Evolutionary conservation across 495 filamentous ascomycete species (phyloP).

Genomic region (Lasiosphaeria miniovina): DNA sequence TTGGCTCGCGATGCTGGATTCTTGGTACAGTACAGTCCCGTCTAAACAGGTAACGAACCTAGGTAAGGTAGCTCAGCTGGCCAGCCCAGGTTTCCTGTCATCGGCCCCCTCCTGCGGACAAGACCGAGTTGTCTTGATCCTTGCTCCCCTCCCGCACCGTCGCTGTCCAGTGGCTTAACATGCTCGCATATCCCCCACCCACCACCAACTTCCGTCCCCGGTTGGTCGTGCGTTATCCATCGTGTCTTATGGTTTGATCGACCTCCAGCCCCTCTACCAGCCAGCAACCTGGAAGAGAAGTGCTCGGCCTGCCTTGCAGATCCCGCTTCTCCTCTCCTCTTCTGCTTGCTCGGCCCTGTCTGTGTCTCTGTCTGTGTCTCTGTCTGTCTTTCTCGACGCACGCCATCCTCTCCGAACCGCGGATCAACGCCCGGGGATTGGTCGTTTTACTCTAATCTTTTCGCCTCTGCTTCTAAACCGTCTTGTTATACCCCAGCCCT

Average conservation of each 20-base stretch:
- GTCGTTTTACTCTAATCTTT: no score
- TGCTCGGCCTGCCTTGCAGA: no score
- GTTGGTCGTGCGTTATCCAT: slow-evolving; percentile 3
- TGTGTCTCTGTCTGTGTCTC: neutral
- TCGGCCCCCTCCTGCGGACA: slow-evolving; percentile 1
- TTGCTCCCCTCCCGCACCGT: neutral
- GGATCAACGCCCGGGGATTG: no score
- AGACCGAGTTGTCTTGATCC: slow-evolving; percentile 11
- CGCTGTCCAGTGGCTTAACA: slow-evolving; percentile 5
- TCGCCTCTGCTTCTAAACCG: no score
- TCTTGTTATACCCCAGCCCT: no score
- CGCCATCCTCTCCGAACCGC: no score
- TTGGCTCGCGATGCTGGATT: no score
- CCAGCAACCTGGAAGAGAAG: neutral
- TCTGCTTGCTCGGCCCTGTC: neutral
- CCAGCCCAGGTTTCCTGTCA: neutral
- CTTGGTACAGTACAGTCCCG: no score
- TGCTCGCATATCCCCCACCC: slow-evolving; percentile 3
- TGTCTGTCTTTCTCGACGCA: no score
- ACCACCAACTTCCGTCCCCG: neutral
- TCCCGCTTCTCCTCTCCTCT: no score
- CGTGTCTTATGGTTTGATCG: slow-evolving; percentile 11
- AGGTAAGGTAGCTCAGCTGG: no score
- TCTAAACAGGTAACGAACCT: no score
- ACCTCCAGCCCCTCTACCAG: neutral